phyloP scores from a whole-genome alignment of 768 basidiomycete species.

The Sarcodon sp. region DNA sequence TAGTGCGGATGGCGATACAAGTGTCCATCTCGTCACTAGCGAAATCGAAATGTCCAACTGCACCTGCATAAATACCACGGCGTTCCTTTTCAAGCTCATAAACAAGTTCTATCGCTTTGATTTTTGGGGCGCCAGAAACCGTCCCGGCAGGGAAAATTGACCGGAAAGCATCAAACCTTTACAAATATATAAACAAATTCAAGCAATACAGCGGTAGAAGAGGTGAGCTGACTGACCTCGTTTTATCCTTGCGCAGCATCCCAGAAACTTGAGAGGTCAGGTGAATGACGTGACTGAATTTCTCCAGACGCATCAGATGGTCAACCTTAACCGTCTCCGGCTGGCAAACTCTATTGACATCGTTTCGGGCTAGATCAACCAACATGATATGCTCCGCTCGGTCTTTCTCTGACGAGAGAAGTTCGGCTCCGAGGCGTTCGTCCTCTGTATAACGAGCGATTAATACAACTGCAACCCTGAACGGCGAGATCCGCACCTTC shows the following conservation, averaged over 20 bases:
- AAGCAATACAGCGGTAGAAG: background rate
- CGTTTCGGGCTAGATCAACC: constrained; percentile 94
- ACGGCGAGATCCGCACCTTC: constrained; percentile 47
- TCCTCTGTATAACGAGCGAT: constrained; percentile 58
- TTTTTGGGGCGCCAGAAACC: constrained; percentile 97
- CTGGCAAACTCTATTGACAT: constrained; percentile 94
- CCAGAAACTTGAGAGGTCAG: constrained; percentile 94
- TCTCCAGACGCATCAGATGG: constrained; percentile 85
- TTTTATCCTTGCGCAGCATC: constrained; percentile 64
- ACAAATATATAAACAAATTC: background rate
- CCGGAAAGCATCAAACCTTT: constrained; percentile 93
- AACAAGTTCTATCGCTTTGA: constrained; percentile 93
- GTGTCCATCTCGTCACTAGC: constrained; percentile 93
- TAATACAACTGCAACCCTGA: background rate
- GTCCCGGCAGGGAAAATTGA: constrained; percentile 99
- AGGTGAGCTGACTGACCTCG: constrained; percentile 38
- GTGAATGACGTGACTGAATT: constrained; percentile 97
- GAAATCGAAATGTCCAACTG: constrained; percentile 97
- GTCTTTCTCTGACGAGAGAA: constrained; percentile 85
- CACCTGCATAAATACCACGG: constrained; percentile 92
- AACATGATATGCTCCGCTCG: constrained; percentile 99
- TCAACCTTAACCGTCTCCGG: constrained; percentile 95
- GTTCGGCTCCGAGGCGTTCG: constrained; percentile 54
- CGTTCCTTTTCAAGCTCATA: constrained; percentile 78
- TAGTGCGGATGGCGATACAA: constrained; percentile 96